Percentiles rank a stretch among this genome's conserved stretches.
Conservation (phyloP, 257 asterid species). For the Solanum verrucosum region DNA sequence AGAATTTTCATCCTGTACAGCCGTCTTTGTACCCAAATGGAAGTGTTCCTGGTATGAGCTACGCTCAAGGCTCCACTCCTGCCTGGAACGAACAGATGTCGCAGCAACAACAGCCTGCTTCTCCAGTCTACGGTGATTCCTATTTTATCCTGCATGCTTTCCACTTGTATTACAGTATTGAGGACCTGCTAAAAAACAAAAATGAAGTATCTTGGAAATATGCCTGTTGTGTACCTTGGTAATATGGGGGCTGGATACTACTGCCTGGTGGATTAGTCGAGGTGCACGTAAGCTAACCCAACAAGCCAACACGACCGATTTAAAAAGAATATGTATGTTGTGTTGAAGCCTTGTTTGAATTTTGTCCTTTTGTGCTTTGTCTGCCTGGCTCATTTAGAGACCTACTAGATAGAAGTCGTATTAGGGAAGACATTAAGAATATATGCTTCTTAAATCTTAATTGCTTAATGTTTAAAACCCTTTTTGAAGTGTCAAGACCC, state of each 20-base stretch:
- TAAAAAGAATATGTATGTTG: not conserved
- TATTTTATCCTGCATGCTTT: not conserved
- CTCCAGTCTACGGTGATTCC: slow-evolving; percentile 62
- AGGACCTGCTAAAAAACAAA: not conserved
- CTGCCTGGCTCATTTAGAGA: not conserved
- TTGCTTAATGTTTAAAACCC: not conserved
- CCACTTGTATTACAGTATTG: not conserved
- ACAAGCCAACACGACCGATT: not conserved
- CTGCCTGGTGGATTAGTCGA: not conserved
- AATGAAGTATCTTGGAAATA: not conserved
- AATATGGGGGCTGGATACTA: not conserved
- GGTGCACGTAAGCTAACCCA: not conserved
- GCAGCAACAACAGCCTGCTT: slow-evolving; percentile 69
- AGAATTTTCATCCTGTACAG: slow-evolving; percentile 32
- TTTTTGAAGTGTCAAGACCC: not conserved
- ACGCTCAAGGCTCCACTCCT: slow-evolving; percentile 46
- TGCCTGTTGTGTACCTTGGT: not conserved
- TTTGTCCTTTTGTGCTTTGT: not conserved
- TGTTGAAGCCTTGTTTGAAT: not conserved
- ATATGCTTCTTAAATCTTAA: not conserved
- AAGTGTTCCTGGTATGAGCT: slow-evolving; percentile 32
- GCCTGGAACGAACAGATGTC: slow-evolving; percentile 56
- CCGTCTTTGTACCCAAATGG: slow-evolving; percentile 51
- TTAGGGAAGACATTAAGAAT: not conserved
- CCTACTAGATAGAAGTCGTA: not conserved